Conservation (phyloP, 225 moss, liverwort and hornwort genomes). For the Thuidium tamariscinum region DNA sequence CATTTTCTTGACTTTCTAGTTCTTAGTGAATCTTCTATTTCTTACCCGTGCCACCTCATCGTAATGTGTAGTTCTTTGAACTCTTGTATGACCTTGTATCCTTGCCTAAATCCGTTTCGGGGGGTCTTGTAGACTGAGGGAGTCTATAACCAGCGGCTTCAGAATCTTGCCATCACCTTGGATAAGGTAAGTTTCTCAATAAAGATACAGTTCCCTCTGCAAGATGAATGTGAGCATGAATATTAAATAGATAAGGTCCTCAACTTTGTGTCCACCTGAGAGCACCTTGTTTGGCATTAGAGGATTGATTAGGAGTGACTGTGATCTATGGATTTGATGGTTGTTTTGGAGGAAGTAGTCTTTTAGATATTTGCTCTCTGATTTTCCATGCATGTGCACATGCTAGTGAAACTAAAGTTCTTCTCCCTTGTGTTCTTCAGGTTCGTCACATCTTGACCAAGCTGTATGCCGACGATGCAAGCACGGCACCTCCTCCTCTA, state of each 20-base stretch:
- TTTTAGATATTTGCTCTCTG: background rate
- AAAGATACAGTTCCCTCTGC: background rate
- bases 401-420: background rate
- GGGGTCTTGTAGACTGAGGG: slow-evolving; percentile 63
- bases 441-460: slow-evolving; percentile 78
- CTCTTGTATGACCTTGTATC: background rate
- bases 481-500: slow-evolving; percentile 73
- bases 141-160: slow-evolving; percentile 93
- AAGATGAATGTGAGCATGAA: background rate
- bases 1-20: background rate
- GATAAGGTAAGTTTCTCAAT: slow-evolving; percentile 57
- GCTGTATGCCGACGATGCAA: slow-evolving; percentile 46
- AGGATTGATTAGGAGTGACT: background rate
- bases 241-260: background rate
- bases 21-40: background rate
- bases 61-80: background rate
- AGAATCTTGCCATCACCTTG: slow-evolving; percentile 93
- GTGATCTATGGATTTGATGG: background rate
- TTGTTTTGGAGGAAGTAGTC: background rate
- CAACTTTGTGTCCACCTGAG: background rate
- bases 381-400: background rate
- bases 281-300: background rate
- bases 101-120: background rate
- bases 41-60: background rate
- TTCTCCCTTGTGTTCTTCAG: background rate